Conservation (phyloP, 352 stramenopile species). For the Phytophthora pisi region DNA sequence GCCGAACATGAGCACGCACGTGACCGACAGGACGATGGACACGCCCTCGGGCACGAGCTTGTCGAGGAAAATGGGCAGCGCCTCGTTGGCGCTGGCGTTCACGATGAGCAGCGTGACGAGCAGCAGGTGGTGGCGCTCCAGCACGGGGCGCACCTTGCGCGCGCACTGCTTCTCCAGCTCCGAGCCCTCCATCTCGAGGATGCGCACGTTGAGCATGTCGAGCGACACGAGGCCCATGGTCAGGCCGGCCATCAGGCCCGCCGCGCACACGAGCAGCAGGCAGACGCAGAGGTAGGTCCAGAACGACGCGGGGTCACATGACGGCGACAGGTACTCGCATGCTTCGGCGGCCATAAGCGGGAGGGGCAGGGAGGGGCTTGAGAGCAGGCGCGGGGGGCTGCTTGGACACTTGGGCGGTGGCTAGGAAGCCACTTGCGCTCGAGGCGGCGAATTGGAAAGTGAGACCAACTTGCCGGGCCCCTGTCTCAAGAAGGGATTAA, state of each 20-base stretch:
- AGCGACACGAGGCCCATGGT: constrained; percentile 79
- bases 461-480: neutral
- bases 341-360: constrained; percentile 37
- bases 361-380: neutral
- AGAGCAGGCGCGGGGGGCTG: constrained; percentile 1
- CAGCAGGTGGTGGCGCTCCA: constrained; percentile 92
- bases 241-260: constrained; percentile 76
- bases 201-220: constrained; percentile 84
- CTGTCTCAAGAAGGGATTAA: constrained; percentile 2
- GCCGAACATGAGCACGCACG: constrained; percentile 94
- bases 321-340: constrained; percentile 69
- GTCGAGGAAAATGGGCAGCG: constrained; percentile 94
- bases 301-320: constrained; percentile 70
- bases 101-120: constrained; percentile 95
- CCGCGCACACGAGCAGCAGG: constrained; percentile 55
- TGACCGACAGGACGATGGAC: constrained; percentile 95
- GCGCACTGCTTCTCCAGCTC: constrained; percentile 79
- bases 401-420: neutral
- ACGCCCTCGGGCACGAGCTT: constrained; percentile 83
- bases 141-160: constrained; percentile 82
- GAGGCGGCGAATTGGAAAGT: neutral
- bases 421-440: neutral
- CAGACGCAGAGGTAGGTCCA: constrained; percentile 59
- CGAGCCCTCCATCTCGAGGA: constrained; percentile 78
- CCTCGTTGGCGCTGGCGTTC: constrained; percentile 94